Percentiles rank a stretch among this genome's conserved stretches.
Evolutionary conservation across 2,329 filamentous ascomycete species (phyloP).

Genomic region (Exophiala mesophila): DNA sequence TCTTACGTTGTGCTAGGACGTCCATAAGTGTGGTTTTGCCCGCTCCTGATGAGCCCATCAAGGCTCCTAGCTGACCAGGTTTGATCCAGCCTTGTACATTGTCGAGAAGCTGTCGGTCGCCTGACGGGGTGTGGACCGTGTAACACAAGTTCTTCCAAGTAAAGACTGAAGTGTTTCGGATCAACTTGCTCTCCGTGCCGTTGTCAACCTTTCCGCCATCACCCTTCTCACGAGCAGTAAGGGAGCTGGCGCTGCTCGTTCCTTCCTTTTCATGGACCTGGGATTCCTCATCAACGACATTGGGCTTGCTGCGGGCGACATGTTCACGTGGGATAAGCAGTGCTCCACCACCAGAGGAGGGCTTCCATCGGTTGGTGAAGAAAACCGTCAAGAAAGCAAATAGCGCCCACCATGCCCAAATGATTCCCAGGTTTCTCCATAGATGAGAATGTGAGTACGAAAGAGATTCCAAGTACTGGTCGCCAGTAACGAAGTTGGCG

Average conservation of each 20-base stretch:
- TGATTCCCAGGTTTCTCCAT: constrained; percentile 59
- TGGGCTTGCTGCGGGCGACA: constrained; percentile 27
- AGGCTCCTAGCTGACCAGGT: constrained; percentile 68
- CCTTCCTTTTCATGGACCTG: constrained; percentile 28
- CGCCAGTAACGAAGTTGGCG: constrained; percentile 48
- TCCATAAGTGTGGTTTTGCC: constrained; percentile 73
- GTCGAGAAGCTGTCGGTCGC: constrained; percentile 56
- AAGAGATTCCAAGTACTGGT: constrained; percentile 54
- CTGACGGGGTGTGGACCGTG: constrained; percentile 57
- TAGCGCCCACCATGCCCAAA: constrained; percentile 60
- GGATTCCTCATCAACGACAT: constrained; percentile 49
- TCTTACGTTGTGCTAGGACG: constrained; percentile 67
- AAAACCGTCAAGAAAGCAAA: constrained; percentile 56
- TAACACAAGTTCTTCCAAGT: constrained; percentile 71
- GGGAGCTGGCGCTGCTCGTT: constrained; percentile 12
- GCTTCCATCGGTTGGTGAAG: constrained; percentile 54
- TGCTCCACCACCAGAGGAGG: constrained; percentile 48
- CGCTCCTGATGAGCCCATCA: constrained; percentile 74
- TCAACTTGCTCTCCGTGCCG: constrained; percentile 34
- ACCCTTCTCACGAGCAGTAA: no score
- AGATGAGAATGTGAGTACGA: constrained; percentile 50
- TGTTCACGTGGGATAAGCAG: constrained; percentile 57
- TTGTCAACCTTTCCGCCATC: background rate
- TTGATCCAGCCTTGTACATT: constrained; percentile 71
- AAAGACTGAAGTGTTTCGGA: constrained; percentile 63